phyloP scores from a whole-genome alignment of 495 filamentous ascomycete genomes.

The Aspergillus ellipticus region DNA sequence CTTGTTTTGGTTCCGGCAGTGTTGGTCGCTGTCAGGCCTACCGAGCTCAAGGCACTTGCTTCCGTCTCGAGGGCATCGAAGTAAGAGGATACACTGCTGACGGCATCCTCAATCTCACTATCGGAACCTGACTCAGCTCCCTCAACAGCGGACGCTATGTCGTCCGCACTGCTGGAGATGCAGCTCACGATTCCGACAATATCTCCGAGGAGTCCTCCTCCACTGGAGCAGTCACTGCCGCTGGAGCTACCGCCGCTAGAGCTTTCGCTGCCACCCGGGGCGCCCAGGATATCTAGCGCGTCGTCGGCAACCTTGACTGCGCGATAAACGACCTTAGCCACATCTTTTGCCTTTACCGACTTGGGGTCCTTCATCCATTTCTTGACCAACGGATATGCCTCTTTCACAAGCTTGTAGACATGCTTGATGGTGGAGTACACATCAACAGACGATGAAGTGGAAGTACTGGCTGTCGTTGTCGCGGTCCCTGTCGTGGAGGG shows the following conservation, averaged over 20 bases:
- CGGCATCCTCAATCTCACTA: neutral
- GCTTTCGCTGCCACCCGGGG: neutral
- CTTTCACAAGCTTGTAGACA: neutral
- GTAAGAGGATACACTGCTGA: neutral
- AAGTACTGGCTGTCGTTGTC: neutral
- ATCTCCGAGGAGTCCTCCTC: neutral
- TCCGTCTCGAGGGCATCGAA: neutral
- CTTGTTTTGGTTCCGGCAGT: neutral
- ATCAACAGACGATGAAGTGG: neutral
- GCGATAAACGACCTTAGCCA: neutral
- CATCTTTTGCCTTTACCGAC: neutral
- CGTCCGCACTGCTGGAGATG: neutral
- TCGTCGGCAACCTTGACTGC: neutral
- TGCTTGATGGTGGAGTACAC: neutral
- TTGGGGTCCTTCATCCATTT: conserved; percentile 1
- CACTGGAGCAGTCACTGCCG: neutral
- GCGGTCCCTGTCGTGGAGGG: neutral
- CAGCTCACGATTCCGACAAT: neutral
- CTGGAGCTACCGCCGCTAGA: neutral
- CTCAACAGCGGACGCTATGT: neutral
- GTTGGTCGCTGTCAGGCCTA: neutral
- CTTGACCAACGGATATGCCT: neutral
- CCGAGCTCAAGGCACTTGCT: neutral
- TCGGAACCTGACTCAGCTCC: neutral
- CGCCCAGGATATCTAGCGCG: neutral